Evolutionary conservation across 805 yeast genomes (phyloP).

Genomic region (Sugiyamaella boreocaroliniensis): DNA sequence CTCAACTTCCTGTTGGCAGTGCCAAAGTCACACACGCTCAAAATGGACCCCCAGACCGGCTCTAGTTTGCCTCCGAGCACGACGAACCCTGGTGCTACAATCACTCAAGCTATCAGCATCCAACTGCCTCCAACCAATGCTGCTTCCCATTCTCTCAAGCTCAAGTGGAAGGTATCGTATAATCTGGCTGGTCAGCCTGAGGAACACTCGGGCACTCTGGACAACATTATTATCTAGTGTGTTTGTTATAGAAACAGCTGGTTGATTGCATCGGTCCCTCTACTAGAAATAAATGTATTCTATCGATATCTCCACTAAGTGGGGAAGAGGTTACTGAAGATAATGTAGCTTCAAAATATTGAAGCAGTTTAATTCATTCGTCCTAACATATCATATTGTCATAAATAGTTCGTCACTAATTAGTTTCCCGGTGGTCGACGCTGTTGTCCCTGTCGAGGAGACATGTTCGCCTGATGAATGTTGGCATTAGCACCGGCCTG

Average conservation of each 20-base stretch:
- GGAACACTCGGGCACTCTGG: slow-evolving; percentile 54
- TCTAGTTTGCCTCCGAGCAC: slow-evolving; percentile 39
- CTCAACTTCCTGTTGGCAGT: slow-evolving; percentile 63
- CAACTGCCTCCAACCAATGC: slow-evolving; percentile 19
- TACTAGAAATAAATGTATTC: slow-evolving; percentile 7
- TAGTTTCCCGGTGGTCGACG: slow-evolving; percentile 1
- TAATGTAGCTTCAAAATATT: too few species aligned
- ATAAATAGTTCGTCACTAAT: not conserved
- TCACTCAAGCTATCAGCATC: slow-evolving; percentile 46
- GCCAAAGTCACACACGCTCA: slow-evolving; percentile 54
- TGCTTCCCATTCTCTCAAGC: slow-evolving; percentile 41
- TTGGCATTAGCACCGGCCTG: slow-evolving; percentile 5
- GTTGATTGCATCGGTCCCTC: not conserved
- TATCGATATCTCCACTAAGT: too few species aligned
- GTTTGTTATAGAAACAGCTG: not conserved
- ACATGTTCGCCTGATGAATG: not conserved
- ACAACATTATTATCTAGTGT: slow-evolving; percentile 14
- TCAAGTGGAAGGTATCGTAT: slow-evolving; percentile 71
- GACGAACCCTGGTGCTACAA: slow-evolving; percentile 39
- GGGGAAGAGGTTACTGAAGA: too few species aligned
- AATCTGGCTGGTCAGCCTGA: slow-evolving; percentile 39
- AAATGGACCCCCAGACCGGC: slow-evolving; percentile 56
- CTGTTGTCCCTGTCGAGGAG: not conserved
- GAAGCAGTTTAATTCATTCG: too few species aligned
- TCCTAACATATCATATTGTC: not conserved